These are phyloP conservation scores for Didymella arachidicola DNA, from an alignment of 2,329 filamentous ascomycete genomes.

Conservation along the genomic window DNA sequence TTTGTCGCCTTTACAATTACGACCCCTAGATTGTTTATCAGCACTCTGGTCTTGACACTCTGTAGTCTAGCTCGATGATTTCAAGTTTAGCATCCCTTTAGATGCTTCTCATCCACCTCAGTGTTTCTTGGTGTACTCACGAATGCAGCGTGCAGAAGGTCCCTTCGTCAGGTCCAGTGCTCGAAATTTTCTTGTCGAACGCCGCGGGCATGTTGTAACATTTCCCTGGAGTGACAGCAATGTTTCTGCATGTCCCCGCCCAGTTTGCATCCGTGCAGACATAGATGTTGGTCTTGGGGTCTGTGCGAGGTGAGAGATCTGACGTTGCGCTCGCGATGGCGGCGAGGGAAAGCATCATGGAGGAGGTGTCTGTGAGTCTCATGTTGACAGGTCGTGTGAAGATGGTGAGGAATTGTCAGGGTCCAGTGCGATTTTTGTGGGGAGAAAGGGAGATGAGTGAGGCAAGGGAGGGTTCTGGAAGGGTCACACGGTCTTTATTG, in stretches of 20 bases:
- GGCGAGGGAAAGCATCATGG: background rate
- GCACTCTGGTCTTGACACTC: background rate
- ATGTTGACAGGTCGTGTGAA: background rate
- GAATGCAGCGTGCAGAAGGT: slow-evolving; percentile 35
- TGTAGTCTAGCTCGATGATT: background rate
- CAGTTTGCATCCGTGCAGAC: slow-evolving; percentile 28
- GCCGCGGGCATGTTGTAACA: slow-evolving; percentile 19
- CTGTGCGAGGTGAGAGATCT: background rate
- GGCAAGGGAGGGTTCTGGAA: slow-evolving; percentile 8
- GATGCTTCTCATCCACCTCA: background rate
- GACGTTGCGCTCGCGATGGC: background rate
- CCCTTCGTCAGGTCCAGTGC: slow-evolving; percentile 31
- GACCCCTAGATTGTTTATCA: slow-evolving; percentile 15
- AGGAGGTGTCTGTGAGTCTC: background rate
- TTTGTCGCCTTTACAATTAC: slow-evolving; percentile 26
- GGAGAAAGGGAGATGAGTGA: background rate
- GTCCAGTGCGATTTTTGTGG: background rate
- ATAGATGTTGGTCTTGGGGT: slow-evolving; percentile 28
- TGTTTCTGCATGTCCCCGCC: slow-evolving; percentile 28
- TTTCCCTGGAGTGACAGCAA: slow-evolving; percentile 18
- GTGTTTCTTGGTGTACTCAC: slow-evolving; percentile 17
- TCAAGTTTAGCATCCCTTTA: no score
- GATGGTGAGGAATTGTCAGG: background rate
- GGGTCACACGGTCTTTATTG: background rate
- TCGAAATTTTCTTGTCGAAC: slow-evolving; percentile 29